Evolutionary conservation across 1,284 basidiomycete genomes (phyloP).

Genomic region (Heterobasidion occidentale): DNA sequence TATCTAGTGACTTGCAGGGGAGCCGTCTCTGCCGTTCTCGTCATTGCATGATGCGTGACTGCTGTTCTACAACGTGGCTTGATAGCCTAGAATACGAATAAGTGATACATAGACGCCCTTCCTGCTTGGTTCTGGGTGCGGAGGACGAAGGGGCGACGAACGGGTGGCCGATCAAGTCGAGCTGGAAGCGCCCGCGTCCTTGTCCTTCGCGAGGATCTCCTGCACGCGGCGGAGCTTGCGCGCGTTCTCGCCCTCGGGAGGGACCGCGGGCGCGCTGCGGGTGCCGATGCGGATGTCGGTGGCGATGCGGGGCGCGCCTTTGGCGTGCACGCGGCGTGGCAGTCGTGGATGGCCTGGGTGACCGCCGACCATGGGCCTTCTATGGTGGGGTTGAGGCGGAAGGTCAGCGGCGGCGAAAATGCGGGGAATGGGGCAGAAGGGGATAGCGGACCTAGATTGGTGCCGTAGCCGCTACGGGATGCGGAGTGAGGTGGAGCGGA

Average conservation of each 20-base stretch:
- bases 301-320: conserved; percentile 65
- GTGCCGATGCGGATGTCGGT: conserved; percentile 94
- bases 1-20: too few species aligned
- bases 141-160: too few species aligned
- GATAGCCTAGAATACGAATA: background rate
- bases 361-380: conserved; percentile 85
- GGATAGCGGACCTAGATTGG: conserved; percentile 61
- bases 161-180: too few species aligned
- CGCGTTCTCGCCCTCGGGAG: conserved; percentile 62
- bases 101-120: background rate
- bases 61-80: too few species aligned
- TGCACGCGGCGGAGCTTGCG: conserved; percentile 74
- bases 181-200: too few species aligned
- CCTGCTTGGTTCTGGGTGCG: too few species aligned
- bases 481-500: conserved; percentile 2
- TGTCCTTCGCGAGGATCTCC: conserved; percentile 53
- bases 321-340: conserved; percentile 84
- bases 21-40: too few species aligned
- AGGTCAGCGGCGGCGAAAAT: background rate
- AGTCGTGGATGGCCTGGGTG: conserved; percentile 74
- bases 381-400: conserved; percentile 19
- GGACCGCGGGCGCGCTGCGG: conserved; percentile 28
- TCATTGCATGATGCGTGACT: too few species aligned
- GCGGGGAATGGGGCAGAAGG: background rate
- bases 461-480: conserved; percentile 72